These are phyloP conservation scores for Polygonum maritimum DNA, from an alignment of 148 eudicot genomes.

Conservation along the genomic window DNA sequence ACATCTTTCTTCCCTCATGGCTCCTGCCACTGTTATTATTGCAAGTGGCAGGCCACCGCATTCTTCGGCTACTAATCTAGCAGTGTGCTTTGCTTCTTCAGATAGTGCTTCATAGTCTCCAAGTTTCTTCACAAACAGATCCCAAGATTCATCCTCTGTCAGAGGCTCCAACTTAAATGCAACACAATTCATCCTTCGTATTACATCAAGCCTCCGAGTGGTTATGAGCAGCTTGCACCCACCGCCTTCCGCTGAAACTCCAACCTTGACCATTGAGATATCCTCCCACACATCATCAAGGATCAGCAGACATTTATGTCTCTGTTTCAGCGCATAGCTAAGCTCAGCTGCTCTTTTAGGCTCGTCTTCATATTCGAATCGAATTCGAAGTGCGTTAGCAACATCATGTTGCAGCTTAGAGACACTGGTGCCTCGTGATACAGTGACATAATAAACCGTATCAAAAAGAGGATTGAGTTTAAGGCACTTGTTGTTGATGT, in stretches of 20 bases:
- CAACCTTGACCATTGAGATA: slow-evolving; percentile 15
- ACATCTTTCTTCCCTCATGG: slow-evolving; percentile 17
- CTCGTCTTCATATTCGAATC: slow-evolving; percentile 10
- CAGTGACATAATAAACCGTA: slow-evolving; percentile 15
- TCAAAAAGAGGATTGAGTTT: no score
- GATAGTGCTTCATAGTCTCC: slow-evolving; percentile 9
- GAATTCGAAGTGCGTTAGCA: slow-evolving; percentile 17
- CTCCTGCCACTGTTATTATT: slow-evolving; percentile 16
- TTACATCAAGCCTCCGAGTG: slow-evolving; percentile 21
- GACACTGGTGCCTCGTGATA: slow-evolving; percentile 15
- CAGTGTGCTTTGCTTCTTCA: neutral
- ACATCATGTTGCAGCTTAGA: slow-evolving; percentile 17
- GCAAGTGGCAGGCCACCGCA: slow-evolving; percentile 25
- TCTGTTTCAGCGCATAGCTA: slow-evolving; percentile 10
- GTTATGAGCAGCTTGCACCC: slow-evolving; percentile 24
- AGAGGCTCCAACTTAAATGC: slow-evolving; percentile 18
- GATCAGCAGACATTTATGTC: slow-evolving; percentile 15
- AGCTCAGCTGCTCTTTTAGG: slow-evolving; percentile 12
- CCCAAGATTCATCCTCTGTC: slow-evolving; percentile 19
- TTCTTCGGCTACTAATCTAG: slow-evolving; percentile 14
- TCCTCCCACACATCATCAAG: slow-evolving; percentile 13
- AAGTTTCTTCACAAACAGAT: slow-evolving; percentile 16
- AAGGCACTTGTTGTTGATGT: slow-evolving; percentile 13
- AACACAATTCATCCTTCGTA: slow-evolving; percentile 10
- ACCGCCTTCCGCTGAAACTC: slow-evolving; percentile 17